A percentile compares a stretch with the other conserved stretches of the same genome.
Evolutionary conservation across 2,329 filamentous ascomycete genomes (phyloP).

Genomic region (Clonostachys rosea): DNA sequence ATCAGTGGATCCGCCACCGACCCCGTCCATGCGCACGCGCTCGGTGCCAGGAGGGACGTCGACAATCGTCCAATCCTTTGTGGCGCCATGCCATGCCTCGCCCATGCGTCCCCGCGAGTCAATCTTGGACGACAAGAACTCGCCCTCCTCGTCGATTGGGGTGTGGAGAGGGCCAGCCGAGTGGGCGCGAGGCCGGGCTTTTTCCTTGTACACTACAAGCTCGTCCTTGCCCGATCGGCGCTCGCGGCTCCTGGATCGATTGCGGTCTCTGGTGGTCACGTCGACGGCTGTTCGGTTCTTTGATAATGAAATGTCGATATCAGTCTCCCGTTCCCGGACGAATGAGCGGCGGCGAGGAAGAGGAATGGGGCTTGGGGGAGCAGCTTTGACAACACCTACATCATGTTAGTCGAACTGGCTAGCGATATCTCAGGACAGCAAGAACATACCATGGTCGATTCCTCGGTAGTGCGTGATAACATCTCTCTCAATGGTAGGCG

Average conservation of each 20-base stretch:
- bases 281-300: conserved; percentile 48
- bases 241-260: conserved; percentile 29
- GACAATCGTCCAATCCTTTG: conserved; percentile 74
- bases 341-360: conserved; percentile 38
- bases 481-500: conserved; percentile 80
- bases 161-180: conserved; percentile 40
- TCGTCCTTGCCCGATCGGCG: conserved; percentile 55
- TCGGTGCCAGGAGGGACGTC: conserved; percentile 82
- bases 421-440: background rate
- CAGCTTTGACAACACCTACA: conserved; percentile 40
- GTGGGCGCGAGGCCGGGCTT: conserved; percentile 45
- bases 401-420: background rate
- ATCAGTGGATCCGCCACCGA: conserved; percentile 70
- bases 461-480: conserved; percentile 86
- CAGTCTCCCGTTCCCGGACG: conserved; percentile 46
- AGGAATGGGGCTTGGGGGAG: conserved; percentile 31
- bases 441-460: conserved; percentile 72
- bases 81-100: conserved; percentile 70
- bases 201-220: conserved; percentile 56
- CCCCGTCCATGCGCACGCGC: conserved; percentile 76
- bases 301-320: conserved; percentile 57
- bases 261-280: conserved; percentile 39
- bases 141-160: conserved; percentile 53
- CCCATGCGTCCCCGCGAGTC: conserved; percentile 61
- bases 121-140: conserved; percentile 53